These are phyloP conservation scores for Ceratocystis smalleyi DNA, from an alignment of 2,329 filamentous ascomycete species.

Conservation along the genomic window DNA sequence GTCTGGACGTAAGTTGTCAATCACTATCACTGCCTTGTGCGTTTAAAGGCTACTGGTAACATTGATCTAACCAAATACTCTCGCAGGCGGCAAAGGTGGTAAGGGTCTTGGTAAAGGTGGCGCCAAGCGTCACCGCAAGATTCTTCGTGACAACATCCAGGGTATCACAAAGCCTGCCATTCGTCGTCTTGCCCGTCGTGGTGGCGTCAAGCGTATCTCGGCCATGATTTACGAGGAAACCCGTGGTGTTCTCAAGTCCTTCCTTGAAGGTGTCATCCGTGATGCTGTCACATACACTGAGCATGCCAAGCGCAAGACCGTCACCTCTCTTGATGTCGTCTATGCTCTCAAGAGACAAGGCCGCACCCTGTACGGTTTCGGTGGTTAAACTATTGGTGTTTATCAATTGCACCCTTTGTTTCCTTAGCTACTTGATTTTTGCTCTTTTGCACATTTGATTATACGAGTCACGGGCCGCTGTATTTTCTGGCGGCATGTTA, in stretches of 20 bases:
- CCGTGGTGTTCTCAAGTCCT: conserved; percentile 61
- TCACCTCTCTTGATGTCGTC: conserved; percentile 54
- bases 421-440: not conserved
- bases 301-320: conserved; percentile 69
- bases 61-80: not conserved
- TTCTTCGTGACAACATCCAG: conserved; percentile 98
- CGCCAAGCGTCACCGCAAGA: conserved; percentile 98
- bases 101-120: conserved; percentile 97
- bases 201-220: conserved; percentile 99
- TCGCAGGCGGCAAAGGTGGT: conserved; percentile 75
- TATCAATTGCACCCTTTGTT: conserved; percentile 17
- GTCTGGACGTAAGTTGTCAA: conserved; percentile 18
- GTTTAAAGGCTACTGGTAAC: not conserved
- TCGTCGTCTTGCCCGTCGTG: conserved; percentile 95
- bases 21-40: not conserved
- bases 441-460: conserved; percentile 17
- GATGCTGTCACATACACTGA: conserved; percentile 66
- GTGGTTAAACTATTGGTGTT: conserved; percentile 45
- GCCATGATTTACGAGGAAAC: conserved; percentile 80
- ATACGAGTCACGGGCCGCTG: conserved; percentile 18
- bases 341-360: conserved; percentile 55
- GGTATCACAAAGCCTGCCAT: conserved; percentile 98
- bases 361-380: conserved; percentile 75
- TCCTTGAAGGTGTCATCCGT: conserved; percentile 62
- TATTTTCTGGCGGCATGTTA: conserved; percentile 15